phyloP scores from a whole-genome alignment of 768 basidiomycete species.

The Lenzites betulinus region DNA sequence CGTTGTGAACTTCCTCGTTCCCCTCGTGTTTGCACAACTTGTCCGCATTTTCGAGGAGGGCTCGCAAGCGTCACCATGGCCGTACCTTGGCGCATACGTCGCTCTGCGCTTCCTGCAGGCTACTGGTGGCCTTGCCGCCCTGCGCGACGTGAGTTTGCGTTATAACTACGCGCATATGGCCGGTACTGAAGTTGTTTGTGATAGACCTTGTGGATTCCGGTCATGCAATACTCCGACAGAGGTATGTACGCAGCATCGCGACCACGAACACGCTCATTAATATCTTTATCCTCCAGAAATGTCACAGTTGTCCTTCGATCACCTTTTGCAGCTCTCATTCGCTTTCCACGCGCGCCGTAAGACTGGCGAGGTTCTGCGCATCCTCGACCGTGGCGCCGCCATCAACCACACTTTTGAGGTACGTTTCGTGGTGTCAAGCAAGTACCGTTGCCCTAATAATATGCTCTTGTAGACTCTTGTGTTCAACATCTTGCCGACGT shows the following conservation, averaged over 20 bases:
- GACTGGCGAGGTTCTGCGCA: conserved; percentile 83
- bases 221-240: conserved; percentile 87
- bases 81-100: conserved; percentile 67
- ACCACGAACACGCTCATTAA: not conserved
- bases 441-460: not conserved
- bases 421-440: conserved; percentile 4
- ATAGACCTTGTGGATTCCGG: conserved; percentile 78
- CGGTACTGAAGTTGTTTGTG: not conserved
- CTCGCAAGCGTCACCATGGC: conserved; percentile 53
- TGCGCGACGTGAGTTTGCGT: conserved; percentile 43
- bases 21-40: conserved; percentile 68
- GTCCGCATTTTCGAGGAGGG: conserved; percentile 56
- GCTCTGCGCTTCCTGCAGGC: conserved; percentile 74
- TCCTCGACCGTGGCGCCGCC: conserved; percentile 81
- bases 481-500: conserved; percentile 83
- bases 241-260: conserved; percentile 35
- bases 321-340: conserved; percentile 84
- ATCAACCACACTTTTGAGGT: conserved; percentile 83
- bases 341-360: conserved; percentile 81
- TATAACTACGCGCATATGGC: not conserved
- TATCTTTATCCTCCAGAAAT: conserved; percentile 55
- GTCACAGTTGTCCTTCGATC: conserved; percentile 84
- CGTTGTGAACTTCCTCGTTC: conserved; percentile 72
- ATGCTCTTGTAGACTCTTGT: conserved; percentile 56
- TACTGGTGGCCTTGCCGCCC: conserved; percentile 70